These are phyloP conservation scores for Kurtzmaniella quercitrusa DNA, from an alignment of 1,139 yeast species.

Conservation along the genomic window DNA sequence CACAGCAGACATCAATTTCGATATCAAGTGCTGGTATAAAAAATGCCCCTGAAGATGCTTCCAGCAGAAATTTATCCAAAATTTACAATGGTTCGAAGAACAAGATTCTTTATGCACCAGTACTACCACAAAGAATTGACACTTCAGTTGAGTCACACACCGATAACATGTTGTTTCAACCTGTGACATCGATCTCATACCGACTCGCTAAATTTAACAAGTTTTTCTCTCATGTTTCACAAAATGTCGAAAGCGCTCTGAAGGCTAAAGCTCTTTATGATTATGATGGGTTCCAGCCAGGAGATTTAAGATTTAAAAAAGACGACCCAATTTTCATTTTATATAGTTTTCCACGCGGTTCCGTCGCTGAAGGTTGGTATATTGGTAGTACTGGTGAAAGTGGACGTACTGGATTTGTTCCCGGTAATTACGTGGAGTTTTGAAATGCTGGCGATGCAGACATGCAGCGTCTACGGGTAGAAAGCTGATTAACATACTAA, in stretches of 20 bases:
- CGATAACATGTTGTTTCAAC: constrained; percentile 10
- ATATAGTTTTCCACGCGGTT: constrained; percentile 20
- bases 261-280: constrained; percentile 22
- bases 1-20: constrained; percentile 17
- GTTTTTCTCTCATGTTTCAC: constrained; percentile 18
- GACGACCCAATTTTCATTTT: constrained; percentile 35
- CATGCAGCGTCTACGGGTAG: too few species aligned
- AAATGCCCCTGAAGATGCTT: constrained; percentile 17
- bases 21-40: constrained; percentile 20
- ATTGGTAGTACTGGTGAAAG: constrained; percentile 22
- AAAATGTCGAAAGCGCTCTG: background rate
- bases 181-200: constrained; percentile 19
- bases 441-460: too few species aligned
- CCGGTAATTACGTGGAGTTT: constrained; percentile 27
- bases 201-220: constrained; percentile 22
- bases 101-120: constrained; percentile 30
- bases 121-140: constrained; percentile 9
- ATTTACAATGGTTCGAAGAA: constrained; percentile 36
- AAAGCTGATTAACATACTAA: too few species aligned
- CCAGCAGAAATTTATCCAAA: constrained; percentile 21
- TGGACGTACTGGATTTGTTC: constrained; percentile 37
- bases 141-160: constrained; percentile 3
- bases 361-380: constrained; percentile 27
- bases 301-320: constrained; percentile 36
- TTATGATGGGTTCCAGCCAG: constrained; percentile 33